Evolutionary conservation across 1,284 basidiomycete genomes (phyloP), one percentile per base, ranked within the genome.

Genomic region (Ustilago nuda): DNA sequence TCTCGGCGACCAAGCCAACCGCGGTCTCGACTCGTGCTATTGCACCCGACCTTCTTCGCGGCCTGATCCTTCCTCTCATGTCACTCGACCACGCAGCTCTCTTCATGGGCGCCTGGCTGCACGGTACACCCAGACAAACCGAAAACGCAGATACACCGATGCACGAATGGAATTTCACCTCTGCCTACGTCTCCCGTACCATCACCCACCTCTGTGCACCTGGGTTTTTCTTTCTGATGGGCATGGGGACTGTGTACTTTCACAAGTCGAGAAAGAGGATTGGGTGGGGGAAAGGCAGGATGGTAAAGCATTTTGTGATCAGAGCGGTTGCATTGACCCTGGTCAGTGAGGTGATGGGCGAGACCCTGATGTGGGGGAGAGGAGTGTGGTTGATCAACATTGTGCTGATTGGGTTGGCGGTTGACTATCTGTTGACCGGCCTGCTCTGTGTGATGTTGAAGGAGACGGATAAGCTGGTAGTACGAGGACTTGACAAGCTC

Each of bases 171-270:
- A 76, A 66, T 46, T 63, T 59, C 15, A 57, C 46, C 11, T 27
- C 65, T 0, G 72, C 73, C 23, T 80, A 66, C 56, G 36, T 68
- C 27, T 36, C 62, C 12, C 59, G 79, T 2, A 72, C 69, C 12
- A 13, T 71, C 23, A 78, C 78, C 1, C 78, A 82, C 54, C 62
- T 82, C 9, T 80, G 78, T 41, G 79, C 80, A 0, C 73, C 79
- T 2, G 80, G 80, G 0, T 80, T 82, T 48, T 72, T 78, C 56
- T 61, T 79, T 43, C 46, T 82, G 4, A 62, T 80, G 50, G 80
- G 80, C 15, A 79, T 82, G 73, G 80, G 80, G 0, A 55, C 68
- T 8, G 79, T 76, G 2, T 82, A 77, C 54, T 80, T 80, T 19
- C 65, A 66, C 35, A 56, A 61, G 12, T 73, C 64, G 0, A 48